Percentiles rank a stretch among this genome's conserved stretches.
phyloP scores from a whole-genome alignment of 345 rosid genomes.

The Firmiana major region DNA sequence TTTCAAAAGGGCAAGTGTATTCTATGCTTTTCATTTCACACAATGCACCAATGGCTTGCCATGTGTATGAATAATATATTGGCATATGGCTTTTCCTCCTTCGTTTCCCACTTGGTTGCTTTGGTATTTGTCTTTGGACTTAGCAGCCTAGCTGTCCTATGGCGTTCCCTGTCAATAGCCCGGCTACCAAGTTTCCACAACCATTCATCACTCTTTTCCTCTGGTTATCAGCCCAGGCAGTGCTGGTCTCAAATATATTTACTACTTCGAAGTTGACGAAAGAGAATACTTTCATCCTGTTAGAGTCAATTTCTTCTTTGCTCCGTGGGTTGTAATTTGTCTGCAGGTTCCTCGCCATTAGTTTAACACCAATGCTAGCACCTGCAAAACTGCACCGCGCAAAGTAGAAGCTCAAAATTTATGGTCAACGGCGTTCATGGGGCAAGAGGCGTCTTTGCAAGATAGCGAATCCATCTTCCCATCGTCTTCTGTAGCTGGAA shows the following conservation, averaged over 20 bases:
- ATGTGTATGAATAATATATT: neutral
- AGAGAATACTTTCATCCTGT: slow-evolving; percentile 91
- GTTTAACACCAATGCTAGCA: slow-evolving; percentile 49
- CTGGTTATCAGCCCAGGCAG: slow-evolving; percentile 64
- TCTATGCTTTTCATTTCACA: neutral
- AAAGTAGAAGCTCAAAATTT: slow-evolving; percentile 92
- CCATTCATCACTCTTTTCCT: slow-evolving; percentile 63
- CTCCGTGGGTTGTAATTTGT: slow-evolving; percentile 98
- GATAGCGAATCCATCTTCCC: slow-evolving; percentile 94
- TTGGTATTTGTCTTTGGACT: slow-evolving; percentile 89
- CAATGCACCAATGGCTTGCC: neutral
- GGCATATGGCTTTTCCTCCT: slow-evolving; percentile 58
- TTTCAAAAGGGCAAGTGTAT: neutral
- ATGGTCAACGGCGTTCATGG: slow-evolving; percentile 92
- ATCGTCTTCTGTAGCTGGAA: slow-evolving; percentile 90
- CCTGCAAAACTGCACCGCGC: slow-evolving; percentile 57
- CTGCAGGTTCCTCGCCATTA: slow-evolving; percentile 86
- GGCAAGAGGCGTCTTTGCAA: slow-evolving; percentile 90
- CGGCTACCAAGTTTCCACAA: slow-evolving; percentile 68
- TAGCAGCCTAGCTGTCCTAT: slow-evolving; percentile 86
- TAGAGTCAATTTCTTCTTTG: slow-evolving; percentile 87
- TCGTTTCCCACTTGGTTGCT: slow-evolving; percentile 85
- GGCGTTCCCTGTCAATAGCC: slow-evolving; percentile 74
- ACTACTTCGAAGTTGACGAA: slow-evolving; percentile 90
- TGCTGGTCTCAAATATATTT: slow-evolving; percentile 64